phyloP scores from a whole-genome alignment of 192 early-diverging fungal genomes.

The Physocladia obscura region DNA sequence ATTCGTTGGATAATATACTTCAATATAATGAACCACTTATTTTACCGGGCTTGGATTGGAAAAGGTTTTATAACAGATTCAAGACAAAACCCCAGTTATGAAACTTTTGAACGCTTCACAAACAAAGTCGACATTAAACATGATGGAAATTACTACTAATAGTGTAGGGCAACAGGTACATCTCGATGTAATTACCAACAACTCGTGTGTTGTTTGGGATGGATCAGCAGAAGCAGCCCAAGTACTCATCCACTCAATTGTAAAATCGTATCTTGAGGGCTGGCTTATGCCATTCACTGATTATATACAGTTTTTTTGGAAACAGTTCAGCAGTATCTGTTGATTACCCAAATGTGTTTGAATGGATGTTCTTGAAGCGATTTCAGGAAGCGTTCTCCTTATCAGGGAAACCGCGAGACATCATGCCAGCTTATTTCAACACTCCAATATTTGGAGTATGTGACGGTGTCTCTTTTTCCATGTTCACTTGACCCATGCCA shows the following conservation, averaged over 20 bases:
- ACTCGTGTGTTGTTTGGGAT: neutral
- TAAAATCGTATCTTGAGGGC: neutral
- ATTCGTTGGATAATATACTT: neutral
- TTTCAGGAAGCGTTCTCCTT: conserved; percentile 3
- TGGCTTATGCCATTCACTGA: neutral
- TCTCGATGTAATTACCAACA: neutral
- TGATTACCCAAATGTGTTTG: neutral
- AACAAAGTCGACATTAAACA: neutral
- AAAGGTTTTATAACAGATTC: neutral
- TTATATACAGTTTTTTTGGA: neutral
- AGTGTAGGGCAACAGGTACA: neutral
- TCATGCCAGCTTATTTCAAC: neutral
- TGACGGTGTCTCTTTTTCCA: neutral
- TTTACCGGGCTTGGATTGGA: neutral
- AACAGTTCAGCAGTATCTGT: neutral
- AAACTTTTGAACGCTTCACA: neutral
- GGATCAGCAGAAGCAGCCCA: neutral
- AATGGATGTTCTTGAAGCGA: conserved; percentile 5
- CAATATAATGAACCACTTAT: neutral
- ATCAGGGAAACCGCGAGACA: neutral
- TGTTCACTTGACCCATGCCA: neutral
- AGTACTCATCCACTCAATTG: neutral
- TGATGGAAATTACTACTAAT: neutral
- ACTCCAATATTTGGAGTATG: neutral
- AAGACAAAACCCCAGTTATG: neutral